Evolutionary conservation across 495 filamentous ascomycete species (phyloP), one percentile per base, ranked within the genome.

Genomic region (Acidiella bohemica): DNA sequence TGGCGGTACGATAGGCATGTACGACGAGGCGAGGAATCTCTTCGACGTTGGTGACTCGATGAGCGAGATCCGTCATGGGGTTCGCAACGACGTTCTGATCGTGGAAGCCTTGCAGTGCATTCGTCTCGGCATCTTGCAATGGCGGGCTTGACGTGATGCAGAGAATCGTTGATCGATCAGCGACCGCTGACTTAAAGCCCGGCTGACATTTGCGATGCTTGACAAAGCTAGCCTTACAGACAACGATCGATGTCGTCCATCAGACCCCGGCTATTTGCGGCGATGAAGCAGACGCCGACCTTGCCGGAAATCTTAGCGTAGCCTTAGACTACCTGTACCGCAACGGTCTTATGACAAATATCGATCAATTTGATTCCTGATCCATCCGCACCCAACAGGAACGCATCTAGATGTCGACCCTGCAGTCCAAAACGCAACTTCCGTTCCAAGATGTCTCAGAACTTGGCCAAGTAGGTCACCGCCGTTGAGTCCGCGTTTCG

Each of bases 371-470:
- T 42, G 17, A 57, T 54, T 17, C 47, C 54, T n/a, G 37, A 27
- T 20, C 47, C 47, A n/a, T 30, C 54, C 31, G 51, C 53, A 12
- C 51, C 54, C 36, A 54, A 43, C 12, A 57, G 33, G 31, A 56
- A 54, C 18, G 51, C 48, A 47, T 57, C 51, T 3, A 51, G 45
- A 39, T 57, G 51, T 28, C 53, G 50, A 12, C 53, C 53, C 33
- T 56, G 53, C 16, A 53, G 40, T 9, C 53, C 53, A 43, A 56
- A 56, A 4, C n/a, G 53, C 50, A 0, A 56, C 53, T 9, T 36
- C 33, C 9, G 49, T 46, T n/a, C 50, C 53, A 1, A 56, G 27
- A 20, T 33, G 27, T 19, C 44, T 13, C 2, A 56, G 42, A 6
- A 22, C 47, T 42, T 57, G 51, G 17, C 47, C 51, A 28, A 54